A percentile compares a stretch with the other conserved stretches of the same genome.
These are phyloP conservation scores for Brassica incana DNA, from an alignment of 345 rosid species.

Conservation along the genomic window DNA sequence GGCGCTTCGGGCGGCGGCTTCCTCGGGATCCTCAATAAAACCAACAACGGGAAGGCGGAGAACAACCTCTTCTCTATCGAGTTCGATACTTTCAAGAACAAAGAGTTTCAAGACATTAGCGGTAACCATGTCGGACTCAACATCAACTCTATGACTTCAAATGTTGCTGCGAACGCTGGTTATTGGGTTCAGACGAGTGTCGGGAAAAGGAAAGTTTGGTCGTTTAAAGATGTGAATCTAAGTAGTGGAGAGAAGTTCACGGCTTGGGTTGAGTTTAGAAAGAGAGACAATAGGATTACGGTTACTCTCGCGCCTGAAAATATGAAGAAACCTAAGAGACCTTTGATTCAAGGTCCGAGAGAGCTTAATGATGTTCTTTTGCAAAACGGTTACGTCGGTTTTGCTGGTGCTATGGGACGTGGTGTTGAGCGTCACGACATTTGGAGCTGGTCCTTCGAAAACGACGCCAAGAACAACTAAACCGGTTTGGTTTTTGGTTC, in stretches of 20 bases:
- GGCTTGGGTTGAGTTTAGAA: conserved; percentile 38
- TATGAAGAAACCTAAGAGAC: conserved; percentile 33
- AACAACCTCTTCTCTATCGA: conserved; percentile 34
- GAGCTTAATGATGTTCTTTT: conserved; percentile 34
- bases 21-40: conserved; percentile 42
- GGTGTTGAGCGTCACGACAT: background rate
- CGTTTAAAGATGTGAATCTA: conserved; percentile 29
- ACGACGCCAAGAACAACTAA: conserved; percentile 24
- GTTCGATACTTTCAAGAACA: conserved; percentile 33
- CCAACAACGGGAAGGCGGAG: conserved; percentile 30
- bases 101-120: conserved; percentile 34
- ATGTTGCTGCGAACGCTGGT: conserved; percentile 30
- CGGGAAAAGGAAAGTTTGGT: conserved; percentile 27
- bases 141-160: conserved; percentile 36
- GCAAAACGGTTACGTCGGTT: conserved; percentile 33
- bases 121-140: conserved; percentile 47
- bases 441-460: conserved; percentile 36
- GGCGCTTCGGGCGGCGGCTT: conserved; percentile 29
- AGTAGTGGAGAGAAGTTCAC: conserved; percentile 37
- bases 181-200: conserved; percentile 36
- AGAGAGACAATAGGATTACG: conserved; percentile 19
- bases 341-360: conserved; percentile 30
- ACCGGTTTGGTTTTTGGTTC: background rate
- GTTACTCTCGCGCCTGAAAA: conserved; percentile 35
- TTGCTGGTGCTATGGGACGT: conserved; percentile 39